Evolutionary conservation across 1,284 basidiomycete genomes (phyloP), one percentile per base, ranked within the genome.

Genomic region (Ganoderma lingzhi): DNA sequence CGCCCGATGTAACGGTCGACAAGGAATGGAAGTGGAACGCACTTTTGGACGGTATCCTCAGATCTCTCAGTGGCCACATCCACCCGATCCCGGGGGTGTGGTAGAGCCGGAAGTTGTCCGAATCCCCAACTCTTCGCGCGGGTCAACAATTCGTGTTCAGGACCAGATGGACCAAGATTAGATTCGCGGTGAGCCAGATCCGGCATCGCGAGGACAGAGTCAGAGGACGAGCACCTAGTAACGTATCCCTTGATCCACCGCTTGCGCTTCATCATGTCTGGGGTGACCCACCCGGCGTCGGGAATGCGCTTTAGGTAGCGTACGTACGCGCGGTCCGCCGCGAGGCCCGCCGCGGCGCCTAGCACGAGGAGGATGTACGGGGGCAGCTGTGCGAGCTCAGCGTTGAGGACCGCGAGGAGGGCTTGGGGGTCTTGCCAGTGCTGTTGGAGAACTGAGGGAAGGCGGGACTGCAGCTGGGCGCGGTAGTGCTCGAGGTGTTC

Each of bases 61-160:
- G 28, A 14, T 15, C 5, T 30, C 30, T 56, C 53, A 32, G 5
- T 6, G 53, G 93, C 84, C 88, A 91, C 14, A 82, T 81, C 84
- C 91, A 94, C 32, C 93, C 91, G 53, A 93, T 80, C 0, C 86
- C 87, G 0, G 96, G 95, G 0, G 92, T 96, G 77, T 98, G 96
- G 75, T 91, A 97, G 45, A 98, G 75, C 55, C 91, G 86, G 78
- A 93, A 94, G 76, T 90, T 91, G 77, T 93, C 96, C 51, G 86
- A 91, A 78, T 96, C 94, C 3, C 93, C 93, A 62, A 96, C 94
- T 75, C 94, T 19, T 8, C 61, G 53, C 44, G 64, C 17, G 17
- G 30, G 23, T 28, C 3, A 10, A 28, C 23, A 23, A 28, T 51
- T 51, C 23, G 14, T 41, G 39, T 41, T 41, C 39, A 41, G 9